Percentiles rank a stretch among this genome's conserved stretches.
phyloP scores from a whole-genome alignment of 2,329 filamentous ascomycete genomes.

The Xylariaceae sp. region DNA sequence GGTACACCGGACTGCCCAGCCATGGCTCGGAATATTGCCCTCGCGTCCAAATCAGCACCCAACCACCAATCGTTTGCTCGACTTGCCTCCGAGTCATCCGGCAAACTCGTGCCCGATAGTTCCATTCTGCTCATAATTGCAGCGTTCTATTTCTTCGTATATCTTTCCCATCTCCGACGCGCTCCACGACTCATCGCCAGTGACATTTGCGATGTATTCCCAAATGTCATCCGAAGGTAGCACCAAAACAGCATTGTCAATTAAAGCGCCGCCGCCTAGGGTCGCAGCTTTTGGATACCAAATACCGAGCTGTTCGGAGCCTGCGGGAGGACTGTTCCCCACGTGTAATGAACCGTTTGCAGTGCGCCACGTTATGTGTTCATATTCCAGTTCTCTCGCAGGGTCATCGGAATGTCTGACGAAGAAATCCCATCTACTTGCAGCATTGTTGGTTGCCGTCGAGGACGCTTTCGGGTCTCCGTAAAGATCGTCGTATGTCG shows the following conservation, averaged over 20 bases:
- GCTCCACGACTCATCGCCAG: slow-evolving; percentile 28
- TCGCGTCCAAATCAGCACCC: slow-evolving; percentile 17
- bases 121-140: slow-evolving; percentile 36
- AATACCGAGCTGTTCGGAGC: slow-evolving; percentile 49
- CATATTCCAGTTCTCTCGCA: slow-evolving; percentile 51
- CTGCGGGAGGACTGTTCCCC: slow-evolving; percentile 50
- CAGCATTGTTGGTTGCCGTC: slow-evolving; percentile 47
- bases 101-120: slow-evolving; percentile 32
- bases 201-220: slow-evolving; percentile 39
- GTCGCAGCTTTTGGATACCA: slow-evolving; percentile 57
- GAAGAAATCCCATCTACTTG: slow-evolving; percentile 60
- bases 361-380: slow-evolving; percentile 56
- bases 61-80: slow-evolving; percentile 18
- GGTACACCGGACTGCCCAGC: slow-evolving; percentile 10
- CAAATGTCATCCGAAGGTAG: slow-evolving; percentile 45
- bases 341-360: slow-evolving; percentile 49
- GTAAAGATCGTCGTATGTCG: slow-evolving; percentile 26
- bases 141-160: slow-evolving; percentile 26
- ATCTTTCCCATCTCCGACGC: slow-evolving; percentile 26
- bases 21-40: slow-evolving; percentile 15
- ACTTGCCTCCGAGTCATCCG: slow-evolving; percentile 26
- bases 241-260: slow-evolving; percentile 30
- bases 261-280: slow-evolving; percentile 34
- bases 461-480: background rate
- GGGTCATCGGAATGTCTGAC: slow-evolving; percentile 49